These are phyloP conservation scores for Blastocystis sp. DNA, from an alignment of 352 stramenopile species.

Conservation along the genomic window DNA sequence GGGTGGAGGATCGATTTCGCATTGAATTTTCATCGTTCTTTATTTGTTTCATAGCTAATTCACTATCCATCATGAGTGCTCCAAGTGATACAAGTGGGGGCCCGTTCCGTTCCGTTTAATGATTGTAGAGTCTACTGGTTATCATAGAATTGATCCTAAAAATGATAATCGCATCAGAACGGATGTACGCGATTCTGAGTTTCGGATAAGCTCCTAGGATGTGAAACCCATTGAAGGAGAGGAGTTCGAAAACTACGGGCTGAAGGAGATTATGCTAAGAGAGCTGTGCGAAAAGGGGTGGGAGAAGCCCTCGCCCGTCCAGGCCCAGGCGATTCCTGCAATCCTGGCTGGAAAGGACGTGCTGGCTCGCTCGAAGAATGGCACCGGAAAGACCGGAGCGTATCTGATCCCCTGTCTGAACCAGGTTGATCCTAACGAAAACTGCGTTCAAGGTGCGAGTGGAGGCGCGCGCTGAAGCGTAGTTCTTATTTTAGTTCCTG, in stretches of 20 bases:
- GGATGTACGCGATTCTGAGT: slow-evolving; percentile 71
- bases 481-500: slow-evolving; percentile 97
- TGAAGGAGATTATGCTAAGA: slow-evolving; percentile 97
- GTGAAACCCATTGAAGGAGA: slow-evolving; percentile 98
- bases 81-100: not conserved
- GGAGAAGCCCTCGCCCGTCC: slow-evolving; percentile 95
- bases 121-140: slow-evolving; percentile 40
- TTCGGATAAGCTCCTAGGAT: slow-evolving; percentile 76
- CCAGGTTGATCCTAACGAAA: slow-evolving; percentile 93
- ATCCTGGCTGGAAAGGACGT: slow-evolving; percentile 95
- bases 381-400: slow-evolving; percentile 96
- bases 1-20: not conserved
- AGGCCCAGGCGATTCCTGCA: slow-evolving; percentile 97
- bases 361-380: slow-evolving; percentile 96
- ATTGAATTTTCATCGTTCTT: slow-evolving; percentile 23
- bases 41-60: slow-evolving; percentile 34
- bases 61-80: slow-evolving; percentile 30
- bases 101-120: not conserved
- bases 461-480: not conserved
- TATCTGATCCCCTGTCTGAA: slow-evolving; percentile 99
- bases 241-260: slow-evolving; percentile 99
- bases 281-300: slow-evolving; percentile 99
- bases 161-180: slow-evolving; percentile 85
- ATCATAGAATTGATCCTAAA: slow-evolving; percentile 77
- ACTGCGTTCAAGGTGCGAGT: slow-evolving; percentile 84